Evolutionary conservation across 176 grass and related monocot genomes (phyloP).

Genomic region (Eragrostis curvula): DNA sequence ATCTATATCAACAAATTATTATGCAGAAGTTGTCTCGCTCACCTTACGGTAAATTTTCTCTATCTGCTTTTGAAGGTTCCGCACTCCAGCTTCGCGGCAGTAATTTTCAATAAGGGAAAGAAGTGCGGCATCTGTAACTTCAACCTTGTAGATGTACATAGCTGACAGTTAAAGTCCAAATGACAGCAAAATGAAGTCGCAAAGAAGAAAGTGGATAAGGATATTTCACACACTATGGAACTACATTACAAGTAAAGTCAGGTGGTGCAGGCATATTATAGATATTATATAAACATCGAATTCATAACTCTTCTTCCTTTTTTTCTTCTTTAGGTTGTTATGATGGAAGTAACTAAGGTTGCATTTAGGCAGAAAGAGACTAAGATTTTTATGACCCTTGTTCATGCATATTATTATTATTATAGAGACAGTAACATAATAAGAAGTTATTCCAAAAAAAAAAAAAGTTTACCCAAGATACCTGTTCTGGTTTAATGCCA

Average conservation of each 20-base stretch:
- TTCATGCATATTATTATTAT: constrained; percentile 1
- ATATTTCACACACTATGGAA: constrained; percentile 15
- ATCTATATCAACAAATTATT: constrained; percentile 36
- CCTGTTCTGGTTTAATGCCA: constrained; percentile 93
- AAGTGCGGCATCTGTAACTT: constrained; percentile 95
- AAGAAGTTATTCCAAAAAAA: not conserved
- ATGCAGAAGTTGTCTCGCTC: constrained; percentile 21
- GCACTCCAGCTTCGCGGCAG: constrained; percentile 97
- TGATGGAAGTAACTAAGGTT: constrained; percentile 4
- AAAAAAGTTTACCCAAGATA: constrained; percentile 31
- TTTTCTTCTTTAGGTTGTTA: not conserved
- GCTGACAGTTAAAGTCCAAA: constrained; percentile 24
- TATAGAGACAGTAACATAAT: constrained; percentile 4
- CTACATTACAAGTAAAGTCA: constrained; percentile 23
- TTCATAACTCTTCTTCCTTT: not conserved
- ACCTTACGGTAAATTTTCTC: constrained; percentile 99
- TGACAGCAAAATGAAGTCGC: constrained; percentile 4
- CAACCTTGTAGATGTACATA: constrained; percentile 69
- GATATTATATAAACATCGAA: not conserved
- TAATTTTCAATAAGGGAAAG: constrained; percentile 95
- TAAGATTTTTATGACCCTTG: not conserved
- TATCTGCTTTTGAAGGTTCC: constrained; percentile 98
- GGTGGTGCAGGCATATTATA: not conserved
- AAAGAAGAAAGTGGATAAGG: constrained; percentile 12
- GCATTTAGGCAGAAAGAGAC: not conserved